Evolutionary conservation across 139 green algal genomes (phyloP).

Genomic region (Picochlorum sp.): DNA sequence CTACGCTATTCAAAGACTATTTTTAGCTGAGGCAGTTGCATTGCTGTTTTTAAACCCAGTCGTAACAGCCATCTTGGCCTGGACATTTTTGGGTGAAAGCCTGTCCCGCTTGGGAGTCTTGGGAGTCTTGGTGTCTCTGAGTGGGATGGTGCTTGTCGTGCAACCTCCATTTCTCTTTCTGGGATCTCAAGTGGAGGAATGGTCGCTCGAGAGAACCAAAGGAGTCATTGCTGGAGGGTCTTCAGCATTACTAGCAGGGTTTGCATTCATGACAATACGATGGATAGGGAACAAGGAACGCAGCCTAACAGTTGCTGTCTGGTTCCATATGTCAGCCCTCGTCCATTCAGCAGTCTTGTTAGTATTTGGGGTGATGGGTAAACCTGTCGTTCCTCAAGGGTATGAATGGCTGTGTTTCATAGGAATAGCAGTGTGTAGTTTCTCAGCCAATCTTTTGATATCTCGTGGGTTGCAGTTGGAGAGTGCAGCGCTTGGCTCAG

Average conservation of each 20-base stretch:
- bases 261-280: slow-evolving; percentile 2
- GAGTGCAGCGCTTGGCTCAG: slow-evolving; percentile 23
- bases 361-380: slow-evolving; percentile 8
- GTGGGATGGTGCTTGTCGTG: slow-evolving; percentile 16
- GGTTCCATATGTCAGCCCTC: slow-evolving; percentile 8
- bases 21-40: background rate
- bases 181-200: background rate
- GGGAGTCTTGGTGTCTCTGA: slow-evolving; percentile 7
- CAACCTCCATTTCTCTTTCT: slow-evolving; percentile 14
- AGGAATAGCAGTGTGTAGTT: slow-evolving; percentile 14
- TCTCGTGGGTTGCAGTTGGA: slow-evolving; percentile 46
- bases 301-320: slow-evolving; percentile 18
- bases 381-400: slow-evolving; percentile 3
- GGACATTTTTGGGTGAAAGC: background rate
- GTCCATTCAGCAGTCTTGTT: background rate
- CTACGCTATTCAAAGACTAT: background rate
- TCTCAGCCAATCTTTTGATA: slow-evolving; percentile 35
- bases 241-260: background rate
- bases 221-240: slow-evolving; percentile 1
- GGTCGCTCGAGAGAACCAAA: background rate
- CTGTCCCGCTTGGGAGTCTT: background rate
- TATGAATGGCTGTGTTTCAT: slow-evolving; percentile 12
- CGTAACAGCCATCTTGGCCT: background rate
- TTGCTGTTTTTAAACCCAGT: slow-evolving; percentile 3
- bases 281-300: slow-evolving; percentile 4